Conservation (phyloP, 441 rosid species). For the Capsella rubella region DNA sequence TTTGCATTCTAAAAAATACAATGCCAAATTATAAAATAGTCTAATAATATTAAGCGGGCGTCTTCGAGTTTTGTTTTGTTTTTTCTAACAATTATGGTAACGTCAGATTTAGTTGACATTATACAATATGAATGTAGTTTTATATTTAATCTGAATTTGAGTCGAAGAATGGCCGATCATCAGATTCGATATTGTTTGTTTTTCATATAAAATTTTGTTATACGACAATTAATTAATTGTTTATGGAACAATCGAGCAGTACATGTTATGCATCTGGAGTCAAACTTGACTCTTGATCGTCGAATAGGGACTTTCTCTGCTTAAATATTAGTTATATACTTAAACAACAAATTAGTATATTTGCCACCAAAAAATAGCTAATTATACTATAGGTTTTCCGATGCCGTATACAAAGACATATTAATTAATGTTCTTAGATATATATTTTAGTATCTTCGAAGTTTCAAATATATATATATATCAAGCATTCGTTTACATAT, state of each 20-base stretch:
- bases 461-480: neutral
- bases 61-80: slow-evolving; percentile 27
- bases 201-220: neutral
- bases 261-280: slow-evolving; percentile 24
- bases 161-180: slow-evolving; percentile 9
- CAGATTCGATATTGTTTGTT: slow-evolving; percentile 15
- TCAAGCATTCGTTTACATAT: neutral
- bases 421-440: neutral
- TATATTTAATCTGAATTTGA: neutral
- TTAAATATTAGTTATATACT: neutral
- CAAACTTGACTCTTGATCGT: slow-evolving; percentile 48
- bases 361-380: neutral
- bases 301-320: slow-evolving; percentile 29
- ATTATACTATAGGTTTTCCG: neutral
- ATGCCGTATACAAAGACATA: neutral
- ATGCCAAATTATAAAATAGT: neutral
- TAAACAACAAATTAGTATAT: slow-evolving; percentile 3
- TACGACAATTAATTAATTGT: neutral
- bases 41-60: neutral
- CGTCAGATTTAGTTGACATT: slow-evolving; percentile 38
- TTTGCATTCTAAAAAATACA: neutral
- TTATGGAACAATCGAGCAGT: slow-evolving; percentile 9
- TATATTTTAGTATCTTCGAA: neutral
- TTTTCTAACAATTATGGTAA: neutral
- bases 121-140: neutral